A percentile compares a stretch with the other conserved stretches of the same genome.
Evolutionary conservation across 176 grass and related monocot genomes (phyloP).

Genomic region (Oryza meyeriana): DNA sequence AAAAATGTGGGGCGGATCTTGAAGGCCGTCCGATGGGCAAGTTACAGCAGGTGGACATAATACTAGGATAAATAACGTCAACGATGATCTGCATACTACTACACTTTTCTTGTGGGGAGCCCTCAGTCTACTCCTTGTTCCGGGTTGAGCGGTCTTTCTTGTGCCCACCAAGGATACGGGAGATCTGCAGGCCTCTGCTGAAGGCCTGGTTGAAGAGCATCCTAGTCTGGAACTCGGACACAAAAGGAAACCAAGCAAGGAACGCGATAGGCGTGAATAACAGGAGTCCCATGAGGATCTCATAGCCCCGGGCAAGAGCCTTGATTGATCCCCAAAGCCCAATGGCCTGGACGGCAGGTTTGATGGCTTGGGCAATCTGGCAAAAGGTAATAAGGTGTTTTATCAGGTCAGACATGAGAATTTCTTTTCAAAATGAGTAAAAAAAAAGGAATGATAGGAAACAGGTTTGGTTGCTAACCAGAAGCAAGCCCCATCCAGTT

Average conservation of each 20-base stretch:
- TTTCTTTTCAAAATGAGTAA: background rate
- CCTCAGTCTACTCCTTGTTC: constrained; percentile 68
- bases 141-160: constrained; percentile 76
- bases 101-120: background rate
- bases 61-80: background rate
- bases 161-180: constrained; percentile 85
- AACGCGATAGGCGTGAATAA: constrained; percentile 88
- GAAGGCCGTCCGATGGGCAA: background rate
- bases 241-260: constrained; percentile 93
- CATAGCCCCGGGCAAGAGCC: constrained; percentile 86
- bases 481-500: constrained; percentile 93
- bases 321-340: constrained; percentile 80
- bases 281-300: constrained; percentile 87
- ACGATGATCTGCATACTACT: background rate
- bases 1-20: background rate
- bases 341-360: constrained; percentile 39
- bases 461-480: constrained; percentile 37
- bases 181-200: constrained; percentile 96
- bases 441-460: background rate
- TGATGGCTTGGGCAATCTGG: constrained; percentile 92
- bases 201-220: constrained; percentile 99
- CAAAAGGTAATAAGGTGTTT: background rate
- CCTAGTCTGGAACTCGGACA: constrained; percentile 93
- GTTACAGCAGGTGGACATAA: background rate
- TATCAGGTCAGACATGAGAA: background rate